A percentile compares a stretch with the other conserved stretches of the same genome.
phyloP scores from a whole-genome alignment of 768 basidiomycete genomes.

The Hortiboletus campestris region DNA sequence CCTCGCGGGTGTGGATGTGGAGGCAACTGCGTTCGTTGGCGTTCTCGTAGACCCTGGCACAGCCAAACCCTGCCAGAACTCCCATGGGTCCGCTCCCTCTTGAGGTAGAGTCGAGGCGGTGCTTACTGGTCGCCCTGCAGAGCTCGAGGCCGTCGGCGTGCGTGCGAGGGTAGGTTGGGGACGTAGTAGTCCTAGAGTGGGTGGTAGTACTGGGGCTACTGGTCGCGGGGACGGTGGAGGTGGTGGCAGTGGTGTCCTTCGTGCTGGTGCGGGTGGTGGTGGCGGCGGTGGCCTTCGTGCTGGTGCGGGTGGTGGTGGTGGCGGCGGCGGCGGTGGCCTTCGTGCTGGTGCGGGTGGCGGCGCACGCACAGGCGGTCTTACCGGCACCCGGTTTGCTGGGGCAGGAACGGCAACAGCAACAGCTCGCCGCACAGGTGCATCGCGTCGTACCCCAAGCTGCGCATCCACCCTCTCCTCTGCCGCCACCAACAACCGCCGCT shows the following conservation, averaged over 20 bases:
- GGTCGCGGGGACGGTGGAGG: too few relatives aligned
- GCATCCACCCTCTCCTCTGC: slow-evolving; percentile 47
- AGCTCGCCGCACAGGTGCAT: slow-evolving; percentile 23
- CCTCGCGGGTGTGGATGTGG: too few relatives aligned
- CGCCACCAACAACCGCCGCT: slow-evolving; percentile 35
- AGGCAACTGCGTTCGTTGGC: too few relatives aligned
- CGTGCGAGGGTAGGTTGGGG: not conserved
- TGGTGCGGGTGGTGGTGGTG: too few relatives aligned
- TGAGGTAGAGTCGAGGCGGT: not conserved
- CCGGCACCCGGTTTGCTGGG: not conserved
- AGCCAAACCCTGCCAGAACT: too few relatives aligned
- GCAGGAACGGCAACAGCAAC: not conserved
- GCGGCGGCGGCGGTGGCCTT: too few relatives aligned
- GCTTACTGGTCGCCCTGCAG: not conserved
- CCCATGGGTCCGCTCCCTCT: not conserved
- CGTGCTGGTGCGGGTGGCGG: not conserved
- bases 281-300: not conserved
- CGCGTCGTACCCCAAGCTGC: slow-evolving; percentile 32
- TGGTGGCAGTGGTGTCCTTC: not conserved
- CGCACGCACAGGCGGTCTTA: not conserved
- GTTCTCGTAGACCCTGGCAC: not conserved
- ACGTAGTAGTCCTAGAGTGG: too few relatives aligned
- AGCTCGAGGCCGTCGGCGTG: slow-evolving; percentile 1
- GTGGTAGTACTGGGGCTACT: too few relatives aligned
- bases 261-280: too few relatives aligned